Conservation (phyloP, 108 stramenopile species). For the Hondaea fermentalgiana region DNA sequence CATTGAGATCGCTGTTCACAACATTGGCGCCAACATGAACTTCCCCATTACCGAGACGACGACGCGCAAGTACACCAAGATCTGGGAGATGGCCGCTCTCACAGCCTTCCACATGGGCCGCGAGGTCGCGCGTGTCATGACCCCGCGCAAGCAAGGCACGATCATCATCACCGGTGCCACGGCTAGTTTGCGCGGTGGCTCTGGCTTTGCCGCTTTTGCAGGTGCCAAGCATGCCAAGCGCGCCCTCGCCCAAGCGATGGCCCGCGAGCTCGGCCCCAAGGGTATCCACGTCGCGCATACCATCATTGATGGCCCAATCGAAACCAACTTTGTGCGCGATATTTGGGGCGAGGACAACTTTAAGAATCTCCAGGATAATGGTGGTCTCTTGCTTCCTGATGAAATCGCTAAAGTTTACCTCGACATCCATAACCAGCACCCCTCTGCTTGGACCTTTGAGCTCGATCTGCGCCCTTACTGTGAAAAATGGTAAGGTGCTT, state of each 20-base stretch:
- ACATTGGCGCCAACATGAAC: conserved; percentile 25
- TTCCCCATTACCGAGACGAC: conserved; percentile 23
- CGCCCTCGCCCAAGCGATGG: conserved; percentile 30
- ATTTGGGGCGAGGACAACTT: background rate
- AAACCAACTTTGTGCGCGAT: conserved; percentile 14
- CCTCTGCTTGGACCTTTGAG: conserved; percentile 4
- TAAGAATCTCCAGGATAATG: background rate
- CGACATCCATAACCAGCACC: background rate
- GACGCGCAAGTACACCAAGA: conserved; percentile 7
- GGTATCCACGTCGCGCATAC: conserved; percentile 37
- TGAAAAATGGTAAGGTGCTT: background rate
- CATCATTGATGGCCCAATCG: conserved; percentile 32
- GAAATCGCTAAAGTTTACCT: background rate
- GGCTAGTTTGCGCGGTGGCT: conserved; percentile 20
- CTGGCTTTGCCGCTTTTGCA: conserved; percentile 32
- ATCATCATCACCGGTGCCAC: conserved; percentile 44
- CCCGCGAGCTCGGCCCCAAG: conserved; percentile 30
- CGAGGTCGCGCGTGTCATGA: conserved; percentile 23
- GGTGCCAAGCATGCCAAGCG: conserved; percentile 26
- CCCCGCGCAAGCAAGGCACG: conserved; percentile 21
- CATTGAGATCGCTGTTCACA: conserved; percentile 24
- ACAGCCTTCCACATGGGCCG: conserved; percentile 26
- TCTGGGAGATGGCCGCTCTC: conserved; percentile 24
- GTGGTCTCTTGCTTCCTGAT: background rate
- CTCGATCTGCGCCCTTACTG: conserved; percentile 4